Percentiles rank a stretch among this genome's conserved stretches.
These are phyloP conservation scores for Phytophthora kernoviae DNA, from an alignment of 352 stramenopile genomes.

Conservation along the genomic window DNA sequence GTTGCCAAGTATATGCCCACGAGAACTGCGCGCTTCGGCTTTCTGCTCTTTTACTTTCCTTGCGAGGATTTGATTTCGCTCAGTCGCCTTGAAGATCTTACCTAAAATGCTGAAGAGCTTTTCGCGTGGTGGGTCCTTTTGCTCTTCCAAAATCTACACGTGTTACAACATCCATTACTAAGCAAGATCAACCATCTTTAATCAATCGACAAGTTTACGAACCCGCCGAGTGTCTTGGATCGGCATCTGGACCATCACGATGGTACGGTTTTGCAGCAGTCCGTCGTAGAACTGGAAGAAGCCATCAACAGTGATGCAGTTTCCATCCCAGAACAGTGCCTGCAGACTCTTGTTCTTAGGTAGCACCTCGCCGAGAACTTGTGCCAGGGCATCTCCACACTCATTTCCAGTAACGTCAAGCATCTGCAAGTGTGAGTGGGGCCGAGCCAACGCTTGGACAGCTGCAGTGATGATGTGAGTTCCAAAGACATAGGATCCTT, in stretches of 20 bases:
- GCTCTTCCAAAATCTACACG: constrained; percentile 69
- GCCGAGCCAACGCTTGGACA: constrained; percentile 50
- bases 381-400: constrained; percentile 65
- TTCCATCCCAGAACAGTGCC: constrained; percentile 80
- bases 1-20: not conserved
- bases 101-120: constrained; percentile 75
- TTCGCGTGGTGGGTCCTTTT: constrained; percentile 67
- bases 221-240: constrained; percentile 79
- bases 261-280: constrained; percentile 57
- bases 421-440: constrained; percentile 50
- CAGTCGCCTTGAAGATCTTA: constrained; percentile 76
- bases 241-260: constrained; percentile 77
- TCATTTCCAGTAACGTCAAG: constrained; percentile 80
- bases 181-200: not conserved
- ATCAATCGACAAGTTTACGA: constrained; percentile 7
- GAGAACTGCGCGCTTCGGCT: constrained; percentile 9
- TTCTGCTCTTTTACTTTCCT: constrained; percentile 25
- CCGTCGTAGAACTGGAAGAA: constrained; percentile 71
- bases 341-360: constrained; percentile 62
- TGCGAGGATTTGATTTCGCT: constrained; percentile 57
- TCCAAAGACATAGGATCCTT: constrained; percentile 58
- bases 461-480: constrained; percentile 49
- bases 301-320: constrained; percentile 73
- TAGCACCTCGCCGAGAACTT: constrained; percentile 47
- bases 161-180: not conserved